These are phyloP conservation scores for Skeletonema grethae DNA, from an alignment of 108 stramenopile species.

Conservation along the genomic window DNA sequence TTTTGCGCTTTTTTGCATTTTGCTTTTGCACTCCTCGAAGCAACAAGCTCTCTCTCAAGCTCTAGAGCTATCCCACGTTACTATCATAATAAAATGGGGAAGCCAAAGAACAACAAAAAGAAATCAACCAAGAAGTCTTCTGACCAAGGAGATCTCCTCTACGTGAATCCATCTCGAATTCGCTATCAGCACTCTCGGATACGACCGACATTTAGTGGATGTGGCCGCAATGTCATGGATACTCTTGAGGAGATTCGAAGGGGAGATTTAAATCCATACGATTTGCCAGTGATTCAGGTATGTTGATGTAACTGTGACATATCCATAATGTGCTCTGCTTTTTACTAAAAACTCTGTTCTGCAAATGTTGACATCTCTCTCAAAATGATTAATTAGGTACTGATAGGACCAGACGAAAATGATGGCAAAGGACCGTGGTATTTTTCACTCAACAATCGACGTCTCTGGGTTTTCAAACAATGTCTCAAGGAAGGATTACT, in stretches of 20 bases:
- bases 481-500: conserved; percentile 76
- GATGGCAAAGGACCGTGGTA: conserved; percentile 78
- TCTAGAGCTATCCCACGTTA: too few species aligned
- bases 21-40: too few species aligned
- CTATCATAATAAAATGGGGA: neutral
- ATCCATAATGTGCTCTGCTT: neutral
- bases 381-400: conserved; percentile 32
- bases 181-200: conserved; percentile 92
- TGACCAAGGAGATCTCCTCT: conserved; percentile 28
- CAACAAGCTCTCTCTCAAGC: too few species aligned
- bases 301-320: too few species aligned
- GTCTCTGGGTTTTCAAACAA: conserved; percentile 90
- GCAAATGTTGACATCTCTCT: neutral
- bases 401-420: conserved; percentile 66
- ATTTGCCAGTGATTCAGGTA: conserved; percentile 91
- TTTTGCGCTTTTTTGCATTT: too few species aligned
- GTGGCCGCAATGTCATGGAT: conserved; percentile 77
- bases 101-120: conserved; percentile 1
- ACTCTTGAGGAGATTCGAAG: conserved; percentile 80
- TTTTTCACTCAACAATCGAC: conserved; percentile 91
- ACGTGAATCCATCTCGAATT: conserved; percentile 77
- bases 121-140: neutral
- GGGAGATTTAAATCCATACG: conserved; percentile 54
- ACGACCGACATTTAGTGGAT: conserved; percentile 86
- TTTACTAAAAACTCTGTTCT: neutral